Evolutionary conservation across 2,329 filamentous ascomycete genomes (phyloP).

Genomic region (Ceratocystis ficicola): DNA sequence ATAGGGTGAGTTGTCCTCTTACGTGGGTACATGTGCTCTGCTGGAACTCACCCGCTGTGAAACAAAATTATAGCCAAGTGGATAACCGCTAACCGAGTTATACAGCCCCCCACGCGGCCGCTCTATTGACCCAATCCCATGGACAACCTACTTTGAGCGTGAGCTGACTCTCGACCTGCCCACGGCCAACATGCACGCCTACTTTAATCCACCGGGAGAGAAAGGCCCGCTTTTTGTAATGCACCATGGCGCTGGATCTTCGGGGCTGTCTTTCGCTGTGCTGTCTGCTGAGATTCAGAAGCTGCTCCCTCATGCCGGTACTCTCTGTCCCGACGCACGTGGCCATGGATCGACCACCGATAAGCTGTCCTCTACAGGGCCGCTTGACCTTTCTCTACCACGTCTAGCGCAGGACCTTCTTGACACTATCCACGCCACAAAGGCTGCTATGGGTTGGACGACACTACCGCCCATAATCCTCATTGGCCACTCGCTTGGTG

Average conservation of each 20-base stretch:
- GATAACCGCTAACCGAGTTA: constrained; percentile 17
- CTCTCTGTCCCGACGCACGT: constrained; percentile 75
- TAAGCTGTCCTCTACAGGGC: constrained; percentile 20
- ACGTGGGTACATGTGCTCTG: not conserved
- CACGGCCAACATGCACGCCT: constrained; percentile 55
- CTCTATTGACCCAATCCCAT: constrained; percentile 56
- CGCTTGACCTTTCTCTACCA: constrained; percentile 53
- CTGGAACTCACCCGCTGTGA: not conserved
- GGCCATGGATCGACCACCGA: constrained; percentile 65
- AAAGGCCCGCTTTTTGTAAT: constrained; percentile 76
- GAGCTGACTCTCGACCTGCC: constrained; percentile 60
- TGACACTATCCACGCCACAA: constrained; percentile 55
- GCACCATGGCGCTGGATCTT: constrained; percentile 91
- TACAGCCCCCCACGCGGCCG: constrained; percentile 32
- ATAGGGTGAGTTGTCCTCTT: constrained; percentile 42
- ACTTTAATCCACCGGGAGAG: constrained; percentile 67
- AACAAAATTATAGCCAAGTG: constrained; percentile 15
- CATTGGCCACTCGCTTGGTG: constrained; percentile 85
- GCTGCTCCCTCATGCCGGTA: constrained; percentile 63
- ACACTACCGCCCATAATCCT: constrained; percentile 63
- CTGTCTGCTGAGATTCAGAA: constrained; percentile 67
- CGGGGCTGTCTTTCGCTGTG: constrained; percentile 79
- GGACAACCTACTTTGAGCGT: constrained; percentile 83
- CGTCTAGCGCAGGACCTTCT: constrained; percentile 64
- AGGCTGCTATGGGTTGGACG: constrained; percentile 58